Base-by-base conservation (phyloP, 78 protist genomes). In the Cavenderia fasciculata region DNA sequence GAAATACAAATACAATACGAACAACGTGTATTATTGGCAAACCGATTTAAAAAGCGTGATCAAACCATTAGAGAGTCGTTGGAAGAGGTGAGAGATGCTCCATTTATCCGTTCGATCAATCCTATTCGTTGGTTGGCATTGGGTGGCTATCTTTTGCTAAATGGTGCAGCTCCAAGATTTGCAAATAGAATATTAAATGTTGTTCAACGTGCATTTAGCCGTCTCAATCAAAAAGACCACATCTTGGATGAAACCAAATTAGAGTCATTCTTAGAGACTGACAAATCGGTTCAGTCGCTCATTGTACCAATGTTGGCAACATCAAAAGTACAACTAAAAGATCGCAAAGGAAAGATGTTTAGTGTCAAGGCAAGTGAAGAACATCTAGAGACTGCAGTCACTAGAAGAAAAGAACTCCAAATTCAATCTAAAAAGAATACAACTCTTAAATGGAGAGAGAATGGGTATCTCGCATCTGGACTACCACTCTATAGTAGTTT, bases 361-460 rank as follows among this genome's bases (percentile, higher is more conserved):
- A 74, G 86, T 75, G 92, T 86, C 2, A 86, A 86, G 36, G 92
- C 92, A 29, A 74, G 86, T 44, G 92, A 86, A 23, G 87, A 86
- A 7, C 75, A 65, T 56, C 65, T 74, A 41, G 92, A 86, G 43
- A 49, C 82, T 29, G 92, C 87, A 46, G 74, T 86, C 2, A 75
- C 92, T 12, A 29, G 92, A 49, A 51, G 92, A 19, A 72, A 74
- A 47, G 92, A 74, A 52, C 27, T 86, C 11, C n/a, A 34, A 31
- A 8, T 59, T 12, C 87, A 74, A 43, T 59, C 86, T 6, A 59
- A 63, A 25, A 52, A 40, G 43, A 72, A 86, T 65, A 52, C 85
- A 49, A 46, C 57, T 16, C 29, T 51, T n/a, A 77, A 77, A 49
- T 59, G 34, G 7, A 29, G 63, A n/a, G 33, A 46, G 23, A 34